These are phyloP conservation scores for Inga leiocalycina DNA, from an alignment of 306 rosid species.

Conservation along the genomic window DNA sequence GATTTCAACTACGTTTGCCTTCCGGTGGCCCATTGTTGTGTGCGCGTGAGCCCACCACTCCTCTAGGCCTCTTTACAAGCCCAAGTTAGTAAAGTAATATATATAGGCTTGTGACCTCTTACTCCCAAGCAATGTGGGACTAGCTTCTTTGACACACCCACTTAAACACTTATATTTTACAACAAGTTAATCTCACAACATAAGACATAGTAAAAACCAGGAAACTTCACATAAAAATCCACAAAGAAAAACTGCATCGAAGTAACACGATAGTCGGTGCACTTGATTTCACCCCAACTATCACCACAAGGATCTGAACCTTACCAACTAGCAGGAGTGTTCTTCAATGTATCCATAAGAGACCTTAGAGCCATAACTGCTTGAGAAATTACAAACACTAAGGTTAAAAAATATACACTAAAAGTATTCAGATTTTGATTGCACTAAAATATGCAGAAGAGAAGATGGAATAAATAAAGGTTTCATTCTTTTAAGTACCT, in stretches of 20 bases:
- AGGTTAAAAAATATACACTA: background rate
- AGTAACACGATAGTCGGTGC: conserved; percentile 37
- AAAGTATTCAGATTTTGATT: background rate
- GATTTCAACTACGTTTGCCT: too few relatives aligned
- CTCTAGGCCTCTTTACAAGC: too few relatives aligned
- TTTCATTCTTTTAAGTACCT: background rate
- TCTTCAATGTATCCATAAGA: conserved; percentile 28
- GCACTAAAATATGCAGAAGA: conserved; percentile 11
- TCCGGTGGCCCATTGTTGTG: too few relatives aligned
- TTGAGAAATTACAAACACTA: conserved; percentile 18
- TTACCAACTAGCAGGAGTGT: conserved; percentile 43
- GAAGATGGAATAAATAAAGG: background rate
- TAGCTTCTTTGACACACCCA: too few relatives aligned
- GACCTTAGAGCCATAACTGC: conserved; percentile 35
- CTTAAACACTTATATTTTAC: too few relatives aligned
- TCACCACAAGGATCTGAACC: conserved; percentile 46
- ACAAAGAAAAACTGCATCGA: conserved; percentile 40
- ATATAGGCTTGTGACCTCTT: too few relatives aligned
- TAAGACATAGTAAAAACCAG: conserved; percentile 22
- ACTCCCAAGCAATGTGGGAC: too few relatives aligned
- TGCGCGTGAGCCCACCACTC: too few relatives aligned
- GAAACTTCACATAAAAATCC: conserved; percentile 19
- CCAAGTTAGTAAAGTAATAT: too few relatives aligned
- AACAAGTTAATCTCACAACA: conserved; percentile 20
- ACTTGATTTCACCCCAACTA: conserved; percentile 49